phyloP scores from a whole-genome alignment of 768 basidiomycete species.

The Termitomyces sp. region DNA sequence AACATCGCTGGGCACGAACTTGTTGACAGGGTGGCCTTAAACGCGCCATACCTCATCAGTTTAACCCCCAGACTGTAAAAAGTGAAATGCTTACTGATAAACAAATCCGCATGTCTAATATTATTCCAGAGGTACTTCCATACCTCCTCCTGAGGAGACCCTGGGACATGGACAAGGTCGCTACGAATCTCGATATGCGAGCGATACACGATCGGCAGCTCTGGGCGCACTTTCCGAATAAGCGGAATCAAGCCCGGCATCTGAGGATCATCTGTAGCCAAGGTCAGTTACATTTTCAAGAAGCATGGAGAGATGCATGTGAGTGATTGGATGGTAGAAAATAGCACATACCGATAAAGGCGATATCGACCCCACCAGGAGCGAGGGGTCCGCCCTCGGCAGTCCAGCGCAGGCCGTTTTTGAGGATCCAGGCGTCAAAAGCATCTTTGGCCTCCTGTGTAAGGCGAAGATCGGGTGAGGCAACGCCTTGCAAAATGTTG shows the following conservation, averaged over 20 bases:
- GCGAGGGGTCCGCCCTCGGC: conserved; percentile 83
- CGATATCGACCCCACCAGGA: conserved; percentile 80
- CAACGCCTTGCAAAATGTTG: conserved; percentile 93
- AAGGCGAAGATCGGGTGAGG: conserved; percentile 72
- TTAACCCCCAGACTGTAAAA: neutral
- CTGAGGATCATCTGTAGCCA: conserved; percentile 72
- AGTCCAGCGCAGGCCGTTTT: conserved; percentile 88
- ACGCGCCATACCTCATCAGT: neutral
- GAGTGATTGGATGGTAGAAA: neutral
- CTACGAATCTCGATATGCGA: conserved; percentile 94
- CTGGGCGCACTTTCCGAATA: conserved; percentile 81
- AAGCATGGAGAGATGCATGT: neutral
- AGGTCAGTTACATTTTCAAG: neutral
- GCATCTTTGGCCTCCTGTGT: conserved; percentile 75
- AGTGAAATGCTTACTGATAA: conserved; percentile 61
- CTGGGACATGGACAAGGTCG: conserved; percentile 78
- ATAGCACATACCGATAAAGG: conserved; percentile 69
- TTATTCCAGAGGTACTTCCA: conserved; percentile 97
- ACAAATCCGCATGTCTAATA: conserved; percentile 86
- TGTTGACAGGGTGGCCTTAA: conserved; percentile 82
- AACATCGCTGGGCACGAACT: conserved; percentile 89
- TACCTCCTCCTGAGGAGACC: conserved; percentile 86
- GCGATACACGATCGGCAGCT: conserved; percentile 87
- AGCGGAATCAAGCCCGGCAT: conserved; percentile 94
- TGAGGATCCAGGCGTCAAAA: conserved; percentile 86